phyloP scores from a whole-genome alignment of 805 yeast genomes.

The Metschnikowia matae region DNA sequence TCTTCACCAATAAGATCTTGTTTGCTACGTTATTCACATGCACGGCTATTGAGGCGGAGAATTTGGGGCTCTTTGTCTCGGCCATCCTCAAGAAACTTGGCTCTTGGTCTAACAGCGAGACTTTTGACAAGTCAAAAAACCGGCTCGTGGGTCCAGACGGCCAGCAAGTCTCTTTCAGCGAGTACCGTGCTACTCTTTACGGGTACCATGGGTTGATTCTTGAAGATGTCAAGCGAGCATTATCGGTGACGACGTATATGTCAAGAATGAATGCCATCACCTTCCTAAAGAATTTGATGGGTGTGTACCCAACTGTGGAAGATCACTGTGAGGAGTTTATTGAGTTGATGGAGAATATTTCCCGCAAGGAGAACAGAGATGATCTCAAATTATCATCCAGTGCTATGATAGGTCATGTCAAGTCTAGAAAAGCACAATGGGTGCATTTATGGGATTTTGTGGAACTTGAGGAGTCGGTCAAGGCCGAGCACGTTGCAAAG shows the following conservation, averaged over 20 bases:
- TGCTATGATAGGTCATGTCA: conserved; percentile 65
- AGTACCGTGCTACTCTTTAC: conserved; percentile 40
- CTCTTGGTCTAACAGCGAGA: conserved; percentile 35
- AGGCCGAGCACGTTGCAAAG: conserved; percentile 21
- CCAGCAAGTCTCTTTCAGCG: conserved; percentile 21
- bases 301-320: conserved; percentile 63
- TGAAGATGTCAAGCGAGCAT: conserved; percentile 38
- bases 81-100: conserved; percentile 49
- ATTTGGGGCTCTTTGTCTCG: conserved; percentile 68
- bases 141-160: not conserved
- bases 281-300: conserved; percentile 61
- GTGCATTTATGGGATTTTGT: conserved; percentile 55
- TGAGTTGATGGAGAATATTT: conserved; percentile 44
- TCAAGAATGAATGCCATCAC: conserved; percentile 77
- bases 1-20: conserved; percentile 48
- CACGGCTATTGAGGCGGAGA: conserved; percentile 77
- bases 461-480: conserved; percentile 43
- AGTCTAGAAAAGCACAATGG: conserved; percentile 50
- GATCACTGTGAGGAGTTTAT: conserved; percentile 58
- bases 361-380: conserved; percentile 59
- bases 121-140: conserved; percentile 17
- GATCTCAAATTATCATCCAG: conserved; percentile 76
- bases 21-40: conserved; percentile 61
- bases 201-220: conserved; percentile 55
- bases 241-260: conserved; percentile 60